Evolutionary conservation across 176 grass and related monocot species (phyloP).

Genomic region (Lolium perenne): DNA sequence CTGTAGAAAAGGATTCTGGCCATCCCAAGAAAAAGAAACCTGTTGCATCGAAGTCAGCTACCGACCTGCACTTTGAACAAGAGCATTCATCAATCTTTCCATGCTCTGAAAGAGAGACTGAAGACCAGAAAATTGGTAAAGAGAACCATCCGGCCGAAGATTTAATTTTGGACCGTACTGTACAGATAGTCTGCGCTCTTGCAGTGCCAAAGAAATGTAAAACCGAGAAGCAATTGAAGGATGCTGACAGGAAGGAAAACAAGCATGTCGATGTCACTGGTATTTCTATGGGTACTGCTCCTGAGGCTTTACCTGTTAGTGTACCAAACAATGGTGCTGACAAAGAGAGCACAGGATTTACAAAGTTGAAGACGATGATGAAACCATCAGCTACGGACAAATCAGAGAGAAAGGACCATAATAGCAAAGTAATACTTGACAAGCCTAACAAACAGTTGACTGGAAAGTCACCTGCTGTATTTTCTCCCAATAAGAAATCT

Average conservation of each 20-base stretch:
- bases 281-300: constrained; percentile 38
- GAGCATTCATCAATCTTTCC: constrained; percentile 33
- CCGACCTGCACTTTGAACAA: constrained; percentile 30
- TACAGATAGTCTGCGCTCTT: constrained; percentile 46
- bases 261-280: constrained; percentile 27
- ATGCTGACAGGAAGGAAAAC: constrained; percentile 55
- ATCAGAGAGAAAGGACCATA: constrained; percentile 49
- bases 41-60: constrained; percentile 43
- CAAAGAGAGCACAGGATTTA: constrained; percentile 51
- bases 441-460: constrained; percentile 44
- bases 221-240: constrained; percentile 45
- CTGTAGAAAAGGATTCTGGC: constrained; percentile 36
- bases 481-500: constrained; percentile 49
- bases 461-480: constrained; percentile 48
- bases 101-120: constrained; percentile 36
- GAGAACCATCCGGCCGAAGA: constrained; percentile 34
- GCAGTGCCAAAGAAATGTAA: constrained; percentile 50
- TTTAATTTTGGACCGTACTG: constrained; percentile 43
- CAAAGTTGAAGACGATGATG: constrained; percentile 42
- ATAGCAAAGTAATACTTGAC: constrained; percentile 33
- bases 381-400: constrained; percentile 54
- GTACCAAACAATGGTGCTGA: constrained; percentile 40
- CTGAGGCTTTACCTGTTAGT: constrained; percentile 29
- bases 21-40: constrained; percentile 47
- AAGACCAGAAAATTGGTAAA: constrained; percentile 49